A percentile compares a stretch with the other conserved stretches of the same genome.
phyloP scores from a whole-genome alignment of 306 rosid species.

The Castanea mollissima region DNA sequence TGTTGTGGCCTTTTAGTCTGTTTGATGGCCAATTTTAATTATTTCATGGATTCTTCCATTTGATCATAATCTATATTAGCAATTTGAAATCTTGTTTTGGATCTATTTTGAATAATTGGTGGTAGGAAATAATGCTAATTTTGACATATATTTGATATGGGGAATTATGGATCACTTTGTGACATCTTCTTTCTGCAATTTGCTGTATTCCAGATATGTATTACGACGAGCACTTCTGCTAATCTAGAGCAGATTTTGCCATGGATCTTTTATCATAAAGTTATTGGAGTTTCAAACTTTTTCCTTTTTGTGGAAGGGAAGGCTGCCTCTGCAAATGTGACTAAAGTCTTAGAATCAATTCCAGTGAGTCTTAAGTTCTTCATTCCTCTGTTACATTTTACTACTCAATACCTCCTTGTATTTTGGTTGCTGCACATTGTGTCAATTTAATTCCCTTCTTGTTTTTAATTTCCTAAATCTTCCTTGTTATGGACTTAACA shows the following conservation, averaged over 20 bases:
- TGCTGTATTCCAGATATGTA: conserved; percentile 52
- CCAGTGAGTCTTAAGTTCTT: conserved; percentile 55
- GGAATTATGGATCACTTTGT: conserved; percentile 5
- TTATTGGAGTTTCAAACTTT: conserved; percentile 83
- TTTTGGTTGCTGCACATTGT: not conserved
- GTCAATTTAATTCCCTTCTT: not conserved
- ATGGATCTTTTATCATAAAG: conserved; percentile 93
- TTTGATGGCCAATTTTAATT: too few relatives aligned
- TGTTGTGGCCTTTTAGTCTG: not conserved
- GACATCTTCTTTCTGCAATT: not conserved
- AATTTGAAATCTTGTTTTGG: not conserved
- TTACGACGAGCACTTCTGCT: conserved; percentile 82
- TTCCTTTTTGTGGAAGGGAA: conserved; percentile 92
- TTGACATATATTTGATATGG: not conserved
- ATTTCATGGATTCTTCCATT: too few relatives aligned
- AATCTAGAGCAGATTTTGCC: conserved; percentile 89
- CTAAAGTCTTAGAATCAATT: conserved; percentile 76
- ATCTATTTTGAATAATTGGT: not conserved
- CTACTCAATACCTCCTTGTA: not conserved
- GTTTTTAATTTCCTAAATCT: not conserved
- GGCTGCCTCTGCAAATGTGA: conserved; percentile 81
- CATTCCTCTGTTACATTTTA: not conserved
- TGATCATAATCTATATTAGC: not conserved
- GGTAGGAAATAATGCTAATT: not conserved
- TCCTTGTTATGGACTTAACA: conserved; percentile 15